Evolutionary conservation across 140 eudicot species (phyloP), one percentile per base, ranked within the genome.

Genomic region (Stevia rebaudiana): DNA sequence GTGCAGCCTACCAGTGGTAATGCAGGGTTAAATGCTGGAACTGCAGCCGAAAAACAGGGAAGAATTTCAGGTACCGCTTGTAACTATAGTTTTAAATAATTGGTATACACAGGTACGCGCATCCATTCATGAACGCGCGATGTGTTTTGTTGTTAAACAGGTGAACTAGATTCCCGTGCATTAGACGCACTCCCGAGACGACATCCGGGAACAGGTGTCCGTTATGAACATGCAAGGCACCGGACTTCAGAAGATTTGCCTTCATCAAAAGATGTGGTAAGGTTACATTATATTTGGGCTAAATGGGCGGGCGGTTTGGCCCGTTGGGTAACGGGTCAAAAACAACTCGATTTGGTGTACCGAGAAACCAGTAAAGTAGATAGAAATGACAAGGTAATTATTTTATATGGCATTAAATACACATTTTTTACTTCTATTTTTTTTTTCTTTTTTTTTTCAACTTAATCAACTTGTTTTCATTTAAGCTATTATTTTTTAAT

Each of bases 191-290:
- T 83, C 69, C 81, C 96, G 48, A 84, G 97, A 70, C 82, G 88
- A 79, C 73, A 78, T 71, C 54, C 83, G 11, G 79, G 74, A 65
- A 50, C 83, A 11, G 94, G 84, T 47, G 79, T 84, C 63, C 90
- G 87, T 57, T 68, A 60, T 62, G 94, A 85, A 33, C 87, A 76
- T 68, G 17, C 89, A 5, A 81, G 95, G 74, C 83, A 80, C 65
- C 81, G 94, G 70, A 73, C 80, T 55, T 60, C 88, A 1, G 91
- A 89, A 2, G 94, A 75, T 61, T 50, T 79, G 21, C 82, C 97
- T 76, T 85, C 95, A 0, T 89, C 95, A 63, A 89, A 82, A 76
- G 95, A 85, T 66, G 95, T 83, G 92, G 97, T 89, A 89, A 30
- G 70, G 40, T 51, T 63, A 35, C 58, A 8, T 12, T 60, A 11